Base-by-base conservation (phyloP, 2,329 filamentous ascomycete genomes). In the Tolypocladium nubicola region DNA sequence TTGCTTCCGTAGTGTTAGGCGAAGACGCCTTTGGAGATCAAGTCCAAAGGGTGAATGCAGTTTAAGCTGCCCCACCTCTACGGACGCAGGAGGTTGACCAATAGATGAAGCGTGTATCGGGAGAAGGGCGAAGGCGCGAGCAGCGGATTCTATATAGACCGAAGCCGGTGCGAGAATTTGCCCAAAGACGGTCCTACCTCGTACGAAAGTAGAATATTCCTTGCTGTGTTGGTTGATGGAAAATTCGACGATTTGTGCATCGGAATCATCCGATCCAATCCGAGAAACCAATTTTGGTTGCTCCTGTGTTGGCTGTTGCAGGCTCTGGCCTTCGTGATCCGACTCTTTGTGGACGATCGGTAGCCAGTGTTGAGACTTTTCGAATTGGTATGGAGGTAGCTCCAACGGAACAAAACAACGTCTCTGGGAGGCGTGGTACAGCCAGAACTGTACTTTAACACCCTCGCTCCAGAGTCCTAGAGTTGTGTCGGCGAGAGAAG, bases 381-480 rank as follows among this genome's bases (percentile, higher is more conserved):
- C 63, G 41, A 70, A 71, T 37, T 68, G 67, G 23, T 69, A 68
- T 0, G 62, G 59, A 4, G 69, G 67, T n/a, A 70, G 55, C 23
- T 59, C 59, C 4, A 67, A 30, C 16, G 23, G 11, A 4, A 9
- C 16, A 60, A 66, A 6, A 59, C 38, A 4, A 19, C 2, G 26
- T 54, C 52, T 30, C 64, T 61, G 21, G 9, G 16, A 9, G 54
- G 56, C 45, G 33, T 69, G 63, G 41, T 66, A 64, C 0, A 54
- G 52, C 69, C 68, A 71, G 45, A 61, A 65, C 16, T 63, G 60
- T 1, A 59, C 58, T 4, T 6, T 14, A 16, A 55, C 52, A 7
- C 65, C 64, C 1, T 37, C 26, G 9, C 54, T 61, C 64, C 64
- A 68, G 3, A 69, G 52, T 2, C 57, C 40, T 19, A 56, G n/a